Evolutionary conservation across 2,329 filamentous ascomycete species (phyloP).

Genomic region (Chaetothyriales sp.): DNA sequence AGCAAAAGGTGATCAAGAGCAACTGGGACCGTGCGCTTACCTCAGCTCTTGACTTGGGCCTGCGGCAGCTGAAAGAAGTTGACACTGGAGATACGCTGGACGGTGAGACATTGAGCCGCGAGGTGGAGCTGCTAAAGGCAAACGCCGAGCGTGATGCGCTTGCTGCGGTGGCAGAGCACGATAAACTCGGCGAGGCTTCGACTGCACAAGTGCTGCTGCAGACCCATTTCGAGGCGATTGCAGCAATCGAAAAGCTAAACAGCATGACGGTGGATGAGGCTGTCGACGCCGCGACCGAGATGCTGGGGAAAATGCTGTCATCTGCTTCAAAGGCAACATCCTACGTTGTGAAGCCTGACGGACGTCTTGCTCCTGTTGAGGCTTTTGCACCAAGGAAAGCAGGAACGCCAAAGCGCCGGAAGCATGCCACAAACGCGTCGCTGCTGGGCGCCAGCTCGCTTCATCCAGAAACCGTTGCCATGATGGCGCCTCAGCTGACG

Average conservation of each 20-base stretch:
- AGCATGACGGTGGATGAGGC: conserved; percentile 74
- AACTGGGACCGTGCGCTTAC: conserved; percentile 84
- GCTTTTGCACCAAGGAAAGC: conserved; percentile 55
- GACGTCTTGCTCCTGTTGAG: conserved; percentile 41
- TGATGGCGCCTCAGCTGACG: conserved; percentile 22
- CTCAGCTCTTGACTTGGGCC: conserved; percentile 71
- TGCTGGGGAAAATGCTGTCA: conserved; percentile 65
- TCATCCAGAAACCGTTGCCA: conserved; percentile 22
- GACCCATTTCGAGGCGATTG: conserved; percentile 82
- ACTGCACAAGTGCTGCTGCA: conserved; percentile 72
- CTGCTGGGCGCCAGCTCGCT: conserved; percentile 35
- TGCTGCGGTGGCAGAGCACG: conserved; percentile 64
- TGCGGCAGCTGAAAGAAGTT: conserved; percentile 62
- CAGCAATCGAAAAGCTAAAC: conserved; percentile 68
- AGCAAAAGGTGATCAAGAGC: conserved; percentile 64
- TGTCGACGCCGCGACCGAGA: conserved; percentile 60
- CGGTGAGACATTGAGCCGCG: conserved; percentile 57
- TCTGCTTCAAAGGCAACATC: conserved; percentile 60
- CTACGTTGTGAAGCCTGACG: conserved; percentile 84
- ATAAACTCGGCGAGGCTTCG: conserved; percentile 63
- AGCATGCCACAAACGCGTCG: conserved; percentile 23
- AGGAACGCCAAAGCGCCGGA: conserved; percentile 64
- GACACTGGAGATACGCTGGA: conserved; percentile 55
- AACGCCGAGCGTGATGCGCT: conserved; percentile 71
- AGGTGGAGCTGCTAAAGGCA: conserved; percentile 73